Percentiles rank a stretch among this genome's conserved stretches.
phyloP scores from a whole-genome alignment of 176 grass and related monocot species.

The Carex parvula region DNA sequence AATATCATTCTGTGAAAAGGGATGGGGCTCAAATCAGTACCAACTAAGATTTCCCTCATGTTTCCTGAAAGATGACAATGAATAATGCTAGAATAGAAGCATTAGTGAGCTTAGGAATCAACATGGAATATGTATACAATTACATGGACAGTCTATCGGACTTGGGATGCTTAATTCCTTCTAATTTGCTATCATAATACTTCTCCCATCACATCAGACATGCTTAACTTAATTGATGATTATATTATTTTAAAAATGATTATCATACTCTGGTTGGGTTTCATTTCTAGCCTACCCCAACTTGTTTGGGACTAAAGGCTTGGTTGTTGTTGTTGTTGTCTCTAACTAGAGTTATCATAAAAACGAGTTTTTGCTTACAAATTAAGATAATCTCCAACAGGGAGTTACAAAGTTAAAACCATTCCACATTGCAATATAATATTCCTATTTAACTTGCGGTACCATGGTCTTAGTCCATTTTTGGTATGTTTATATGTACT shows the following conservation, averaged over 20 bases:
- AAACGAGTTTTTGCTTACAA: not conserved
- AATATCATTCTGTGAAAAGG: no score
- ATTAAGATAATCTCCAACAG: not conserved
- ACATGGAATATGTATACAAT: not conserved
- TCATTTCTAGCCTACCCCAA: no score
- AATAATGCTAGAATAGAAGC: not conserved
- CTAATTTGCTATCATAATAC: not conserved
- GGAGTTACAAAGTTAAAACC: not conserved
- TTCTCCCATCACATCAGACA: not conserved
- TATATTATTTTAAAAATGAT: not conserved
- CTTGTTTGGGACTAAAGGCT: no score
- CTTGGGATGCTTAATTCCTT: no score
- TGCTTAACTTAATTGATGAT: not conserved
- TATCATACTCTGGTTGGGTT: not conserved
- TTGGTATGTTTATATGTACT: not conserved
- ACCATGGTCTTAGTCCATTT: not conserved
- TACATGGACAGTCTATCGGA: not conserved
- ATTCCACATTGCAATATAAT: not conserved
- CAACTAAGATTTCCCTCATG: not conserved
- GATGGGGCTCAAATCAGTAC: no score
- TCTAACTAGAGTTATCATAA: not conserved
- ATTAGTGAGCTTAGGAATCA: not conserved
- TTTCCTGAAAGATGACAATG: not conserved
- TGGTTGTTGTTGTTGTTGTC: no score
- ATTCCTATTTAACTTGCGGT: not conserved